A percentile compares a stretch with the other conserved stretches of the same genome.
Evolutionary conservation across 1,284 basidiomycete species (phyloP).

Genomic region (Cutaneotrichosporon sp.): DNA sequence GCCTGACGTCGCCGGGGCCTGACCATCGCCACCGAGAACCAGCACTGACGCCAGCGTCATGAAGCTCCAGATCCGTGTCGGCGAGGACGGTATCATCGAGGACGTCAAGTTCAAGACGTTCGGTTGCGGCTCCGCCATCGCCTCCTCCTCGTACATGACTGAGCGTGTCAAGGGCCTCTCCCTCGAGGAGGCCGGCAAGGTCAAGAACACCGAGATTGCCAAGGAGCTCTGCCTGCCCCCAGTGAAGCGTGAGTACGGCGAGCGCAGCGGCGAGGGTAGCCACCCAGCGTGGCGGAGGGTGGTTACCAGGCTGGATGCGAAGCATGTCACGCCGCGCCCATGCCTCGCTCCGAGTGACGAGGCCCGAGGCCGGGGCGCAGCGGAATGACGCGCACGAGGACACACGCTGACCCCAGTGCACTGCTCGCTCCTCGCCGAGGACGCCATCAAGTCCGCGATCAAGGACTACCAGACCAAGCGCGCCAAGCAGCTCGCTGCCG

Average conservation of each 20-base stretch:
- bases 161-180: constrained; percentile 95
- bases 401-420: constrained; percentile 49
- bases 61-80: constrained; percentile 98
- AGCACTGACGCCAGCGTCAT: constrained; percentile 70
- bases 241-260: constrained; percentile 82
- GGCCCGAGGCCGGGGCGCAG: neutral
- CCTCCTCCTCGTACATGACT: constrained; percentile 95
- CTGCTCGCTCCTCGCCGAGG: constrained; percentile 88
- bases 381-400: neutral
- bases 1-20: neutral
- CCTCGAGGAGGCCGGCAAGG: constrained; percentile 89
- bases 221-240: constrained; percentile 94
- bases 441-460: constrained; percentile 92
- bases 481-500: constrained; percentile 26
- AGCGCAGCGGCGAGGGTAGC: neutral
- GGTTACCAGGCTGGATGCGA: too few relatives aligned
- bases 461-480: constrained; percentile 87
- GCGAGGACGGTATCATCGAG: constrained; percentile 85
- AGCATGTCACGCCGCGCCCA: neutral
- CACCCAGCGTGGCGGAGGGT: too few relatives aligned
- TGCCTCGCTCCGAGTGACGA: neutral
- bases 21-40: neutral
- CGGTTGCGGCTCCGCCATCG: constrained; percentile 87
- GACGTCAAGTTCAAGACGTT: constrained; percentile 99
- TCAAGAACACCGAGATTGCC: constrained; percentile 99